These are phyloP conservation scores for Anisodus tanguticus DNA, from an alignment of 257 asterid species.

Conservation along the genomic window DNA sequence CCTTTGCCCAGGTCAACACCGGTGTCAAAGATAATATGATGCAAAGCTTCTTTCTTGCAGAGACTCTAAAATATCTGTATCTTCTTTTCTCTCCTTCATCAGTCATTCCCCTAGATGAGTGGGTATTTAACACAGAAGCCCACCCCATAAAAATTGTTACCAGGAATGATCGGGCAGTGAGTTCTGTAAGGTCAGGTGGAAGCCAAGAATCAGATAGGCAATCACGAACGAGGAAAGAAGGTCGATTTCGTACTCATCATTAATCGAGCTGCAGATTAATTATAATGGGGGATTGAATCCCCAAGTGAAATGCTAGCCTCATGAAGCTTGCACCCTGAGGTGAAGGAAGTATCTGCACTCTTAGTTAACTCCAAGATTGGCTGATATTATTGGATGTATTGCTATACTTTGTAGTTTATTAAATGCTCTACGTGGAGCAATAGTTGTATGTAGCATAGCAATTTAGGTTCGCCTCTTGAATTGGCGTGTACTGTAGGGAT, in stretches of 20 bases:
- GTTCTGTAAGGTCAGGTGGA: constrained; percentile 41
- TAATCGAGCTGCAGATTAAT: constrained; percentile 1
- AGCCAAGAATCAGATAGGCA: constrained; percentile 46
- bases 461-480: constrained; percentile 15
- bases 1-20: constrained; percentile 72
- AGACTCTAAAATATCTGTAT: constrained; percentile 94
- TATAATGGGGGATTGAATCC: not conserved
- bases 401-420: constrained; percentile 17
- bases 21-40: constrained; percentile 98
- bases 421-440: constrained; percentile 29
- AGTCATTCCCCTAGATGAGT: constrained; percentile 88
- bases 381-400: not conserved
- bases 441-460: constrained; percentile 16
- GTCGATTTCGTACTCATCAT: constrained; percentile 61
- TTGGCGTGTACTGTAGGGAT: not conserved
- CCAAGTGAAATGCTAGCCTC: not conserved
- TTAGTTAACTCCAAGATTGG: constrained; percentile 18
- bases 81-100: constrained; percentile 96
- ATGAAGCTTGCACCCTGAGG: not conserved
- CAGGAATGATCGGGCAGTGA: constrained; percentile 47
- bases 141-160: constrained; percentile 88
- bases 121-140: constrained; percentile 99
- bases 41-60: constrained; percentile 99
- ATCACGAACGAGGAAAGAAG: constrained; percentile 83
- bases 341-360: constrained; percentile 14